Percentiles rank a stretch among this genome's conserved stretches.
Evolutionary conservation across 371 early-diverging fungal genomes (phyloP).

Genomic region (Capillidium heterosporum): DNA sequence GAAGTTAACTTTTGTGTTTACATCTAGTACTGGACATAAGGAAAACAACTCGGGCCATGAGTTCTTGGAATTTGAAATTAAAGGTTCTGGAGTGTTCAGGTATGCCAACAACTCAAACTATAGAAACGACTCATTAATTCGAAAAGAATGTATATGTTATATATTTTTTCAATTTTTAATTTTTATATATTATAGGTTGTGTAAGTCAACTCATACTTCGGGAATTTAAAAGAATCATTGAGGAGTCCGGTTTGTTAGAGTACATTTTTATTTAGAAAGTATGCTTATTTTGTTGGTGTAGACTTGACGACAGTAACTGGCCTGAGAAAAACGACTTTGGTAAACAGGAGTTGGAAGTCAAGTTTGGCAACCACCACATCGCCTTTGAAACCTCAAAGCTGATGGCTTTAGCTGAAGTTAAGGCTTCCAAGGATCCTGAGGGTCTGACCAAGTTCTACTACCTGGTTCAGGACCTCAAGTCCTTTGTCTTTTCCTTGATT

Average conservation of each 20-base stretch:
- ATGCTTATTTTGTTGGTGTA: slow-evolving; percentile 10
- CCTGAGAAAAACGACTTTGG: slow-evolving; percentile 82
- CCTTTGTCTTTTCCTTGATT: slow-evolving; percentile 84
- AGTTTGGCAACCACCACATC: slow-evolving; percentile 74
- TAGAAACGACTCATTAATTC: slow-evolving; percentile 88
- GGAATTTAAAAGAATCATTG: slow-evolving; percentile 75
- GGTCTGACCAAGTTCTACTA: slow-evolving; percentile 89
- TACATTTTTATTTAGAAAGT: slow-evolving; percentile 11
- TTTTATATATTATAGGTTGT: slow-evolving; percentile 55
- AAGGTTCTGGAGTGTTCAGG: slow-evolving; percentile 70
- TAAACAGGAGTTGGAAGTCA: slow-evolving; percentile 85
- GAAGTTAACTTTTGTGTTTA: too few relatives aligned
- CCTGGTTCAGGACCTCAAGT: slow-evolving; percentile 92
- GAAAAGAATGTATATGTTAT: slow-evolving; percentile 56
- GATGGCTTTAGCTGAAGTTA: slow-evolving; percentile 78
- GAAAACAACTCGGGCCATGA: slow-evolving; percentile 90
- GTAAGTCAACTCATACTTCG: slow-evolving; percentile 60
- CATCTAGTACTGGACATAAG: slow-evolving; percentile 75
- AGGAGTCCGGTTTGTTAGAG: slow-evolving; percentile 79
- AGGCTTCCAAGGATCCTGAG: slow-evolving; percentile 80
- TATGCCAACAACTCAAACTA: slow-evolving; percentile 97
- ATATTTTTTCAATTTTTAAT: background rate
- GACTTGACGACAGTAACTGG: slow-evolving; percentile 87
- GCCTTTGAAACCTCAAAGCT: slow-evolving; percentile 90
- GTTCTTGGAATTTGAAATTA: slow-evolving; percentile 93